These are phyloP conservation scores for Ophidiomyces ophidiicola DNA, from an alignment of 2,329 filamentous ascomycete species.

Conservation along the genomic window DNA sequence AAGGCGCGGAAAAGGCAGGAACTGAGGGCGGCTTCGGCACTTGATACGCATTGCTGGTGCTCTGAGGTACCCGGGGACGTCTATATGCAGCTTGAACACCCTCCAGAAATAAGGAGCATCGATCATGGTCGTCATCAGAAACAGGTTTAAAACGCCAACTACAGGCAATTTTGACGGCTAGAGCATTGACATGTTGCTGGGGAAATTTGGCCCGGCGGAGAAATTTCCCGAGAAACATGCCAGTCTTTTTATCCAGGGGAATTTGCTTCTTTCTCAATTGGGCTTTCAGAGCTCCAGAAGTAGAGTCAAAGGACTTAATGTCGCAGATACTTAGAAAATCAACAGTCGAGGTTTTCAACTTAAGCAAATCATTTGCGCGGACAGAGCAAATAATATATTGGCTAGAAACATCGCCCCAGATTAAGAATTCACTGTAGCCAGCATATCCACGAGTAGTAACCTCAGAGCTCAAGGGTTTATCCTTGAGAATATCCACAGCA, in stretches of 20 bases:
- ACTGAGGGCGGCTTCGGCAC: too few relatives aligned
- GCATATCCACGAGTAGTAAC: conserved; percentile 18
- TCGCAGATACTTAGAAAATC: conserved; percentile 20
- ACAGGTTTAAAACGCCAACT: conserved; percentile 18
- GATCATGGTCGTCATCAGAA: conserved; percentile 12
- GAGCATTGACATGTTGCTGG: conserved; percentile 15
- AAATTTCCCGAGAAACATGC: conserved; percentile 19
- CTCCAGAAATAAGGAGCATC: conserved; percentile 4
- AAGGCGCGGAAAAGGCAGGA: too few relatives aligned
- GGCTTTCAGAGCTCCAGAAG: conserved; percentile 13
- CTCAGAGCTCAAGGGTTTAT: conserved; percentile 10
- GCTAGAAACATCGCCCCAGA: conserved; percentile 24
- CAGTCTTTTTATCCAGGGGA: conserved; percentile 15
- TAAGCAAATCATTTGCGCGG: conserved; percentile 18
- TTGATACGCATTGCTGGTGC: too few relatives aligned
- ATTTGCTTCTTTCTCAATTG: conserved; percentile 12
- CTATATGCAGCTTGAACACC: conserved; percentile 12
- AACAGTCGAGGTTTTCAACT: conserved; percentile 12
- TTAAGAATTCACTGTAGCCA: conserved; percentile 24
- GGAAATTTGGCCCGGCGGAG: conserved; percentile 18
- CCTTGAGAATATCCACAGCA: conserved; percentile 19
- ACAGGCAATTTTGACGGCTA: conserved; percentile 17
- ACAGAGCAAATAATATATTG: conserved; percentile 23
- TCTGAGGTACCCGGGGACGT: too few relatives aligned
- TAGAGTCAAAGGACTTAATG: conserved; percentile 12